A percentile compares a stretch with the other conserved stretches of the same genome.
Evolutionary conservation across 495 filamentous ascomycete species (phyloP).

Genomic region (Neurospora terricola): DNA sequence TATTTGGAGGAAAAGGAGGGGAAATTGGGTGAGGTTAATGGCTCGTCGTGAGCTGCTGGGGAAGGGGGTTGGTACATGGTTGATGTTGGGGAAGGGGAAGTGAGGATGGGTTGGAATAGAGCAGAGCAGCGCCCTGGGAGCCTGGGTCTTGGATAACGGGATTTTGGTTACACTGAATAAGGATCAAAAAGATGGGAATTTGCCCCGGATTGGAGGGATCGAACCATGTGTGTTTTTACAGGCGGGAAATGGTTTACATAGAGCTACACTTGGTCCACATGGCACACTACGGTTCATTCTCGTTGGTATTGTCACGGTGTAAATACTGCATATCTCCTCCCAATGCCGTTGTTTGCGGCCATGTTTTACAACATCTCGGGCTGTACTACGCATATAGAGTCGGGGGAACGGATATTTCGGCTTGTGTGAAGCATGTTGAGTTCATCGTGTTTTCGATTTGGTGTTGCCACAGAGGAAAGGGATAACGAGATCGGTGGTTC

Average conservation of each 20-base stretch:
- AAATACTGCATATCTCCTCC: not conserved
- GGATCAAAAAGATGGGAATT: not conserved
- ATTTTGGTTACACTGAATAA: not conserved
- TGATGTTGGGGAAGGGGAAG: no score
- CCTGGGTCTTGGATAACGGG: not conserved
- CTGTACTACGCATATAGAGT: not conserved
- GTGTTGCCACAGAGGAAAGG: no score
- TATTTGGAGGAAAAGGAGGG: constrained; percentile 63
- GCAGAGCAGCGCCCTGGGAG: no score
- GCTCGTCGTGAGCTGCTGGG: constrained; percentile 13
- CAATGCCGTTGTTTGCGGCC: not conserved
- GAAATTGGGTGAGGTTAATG: constrained; percentile 31
- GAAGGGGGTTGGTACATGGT: not conserved
- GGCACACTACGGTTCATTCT: not conserved
- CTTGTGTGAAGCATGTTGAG: not conserved
- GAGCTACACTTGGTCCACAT: not conserved
- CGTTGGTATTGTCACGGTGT: not conserved
- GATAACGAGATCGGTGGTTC: not conserved
- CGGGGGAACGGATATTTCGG: not conserved
- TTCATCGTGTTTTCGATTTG: no score
- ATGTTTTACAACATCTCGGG: not conserved
- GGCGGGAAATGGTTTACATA: not conserved
- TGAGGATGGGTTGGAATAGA: not conserved
- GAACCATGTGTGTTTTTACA: not conserved
- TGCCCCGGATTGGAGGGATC: not conserved